phyloP scores from a whole-genome alignment of 805 yeast genomes.

The Pichia scutulata region DNA sequence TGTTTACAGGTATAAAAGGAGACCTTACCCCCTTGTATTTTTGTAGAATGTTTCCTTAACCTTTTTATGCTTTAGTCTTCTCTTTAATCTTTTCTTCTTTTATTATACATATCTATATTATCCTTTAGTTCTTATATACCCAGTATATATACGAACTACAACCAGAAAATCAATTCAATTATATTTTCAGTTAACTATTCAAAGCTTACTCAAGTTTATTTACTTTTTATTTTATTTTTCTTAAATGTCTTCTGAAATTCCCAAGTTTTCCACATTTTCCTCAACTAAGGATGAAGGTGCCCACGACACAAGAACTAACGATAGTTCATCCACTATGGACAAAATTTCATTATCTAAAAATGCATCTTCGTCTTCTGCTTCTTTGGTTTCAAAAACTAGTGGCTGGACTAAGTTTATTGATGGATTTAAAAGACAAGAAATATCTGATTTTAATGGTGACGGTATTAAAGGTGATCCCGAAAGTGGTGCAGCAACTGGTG shows the following conservation, averaged over 20 bases:
- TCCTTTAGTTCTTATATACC: neutral
- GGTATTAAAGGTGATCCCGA: slow-evolving; percentile 33
- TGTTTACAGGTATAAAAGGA: neutral
- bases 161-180: no score
- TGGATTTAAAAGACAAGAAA: slow-evolving; percentile 19
- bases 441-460: neutral
- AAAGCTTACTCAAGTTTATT: neutral
- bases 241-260: neutral
- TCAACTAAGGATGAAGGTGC: neutral
- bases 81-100: neutral
- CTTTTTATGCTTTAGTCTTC: neutral
- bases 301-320: neutral
- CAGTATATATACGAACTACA: neutral
- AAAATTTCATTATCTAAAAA: no score
- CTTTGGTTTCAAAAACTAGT: neutral
- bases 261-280: neutral
- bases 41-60: neutral
- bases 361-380: neutral
- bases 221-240: no score
- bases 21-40: neutral
- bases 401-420: slow-evolving; percentile 13
- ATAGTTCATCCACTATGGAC: no score
- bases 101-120: neutral
- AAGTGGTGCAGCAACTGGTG: slow-evolving; percentile 31
- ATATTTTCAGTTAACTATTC: no score